Evolutionary conservation across 768 basidiomycete species (phyloP), one percentile per base, ranked within the genome.

Genomic region (Suillus tomentosus): DNA sequence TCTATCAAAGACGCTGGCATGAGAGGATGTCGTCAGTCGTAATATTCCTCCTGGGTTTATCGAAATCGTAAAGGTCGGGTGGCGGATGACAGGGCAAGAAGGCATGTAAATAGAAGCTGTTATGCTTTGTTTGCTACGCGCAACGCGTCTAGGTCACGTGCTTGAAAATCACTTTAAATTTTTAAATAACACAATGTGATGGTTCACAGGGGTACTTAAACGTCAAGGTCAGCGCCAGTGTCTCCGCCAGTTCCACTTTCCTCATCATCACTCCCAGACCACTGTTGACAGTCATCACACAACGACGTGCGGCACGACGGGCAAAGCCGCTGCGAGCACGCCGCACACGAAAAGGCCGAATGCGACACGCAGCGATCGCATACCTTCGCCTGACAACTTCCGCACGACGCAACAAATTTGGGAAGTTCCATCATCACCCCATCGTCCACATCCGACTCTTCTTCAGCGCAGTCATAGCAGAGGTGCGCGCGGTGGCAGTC

Each of bases 111-210:
- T 48, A 14, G 15, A 14, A 15, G 17, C 8, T 53, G 34, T 31
- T 19, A 19, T 34, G 31, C 9, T 53, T 53, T 53, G 31, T 54
- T 54, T 54, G 31, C 51, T 17, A 3, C 3, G 3, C 17, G 27
- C 27, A 27, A 51, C 51, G 53, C 34, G 53, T 36, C 31, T 34
- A 36, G 53, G 53, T 54, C 53, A 54, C 53, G 31, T 54, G 31
- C 11, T 13, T 5, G 3, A n/a, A 54, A 54, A 53, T 53, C 27
- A 48, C 5, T 15, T 53, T 17, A 31, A 27, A 17, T 27, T 31
- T 31, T 31, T 6, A 31, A 31, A 31, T 31, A 31, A 31, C 4
- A 31, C 6, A 31, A 31, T 31, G 31, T 34, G 31, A 34, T 54
- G 53, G 27, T 34, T 54, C 11, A 54, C 31, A 54, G 31, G 53